Base-by-base conservation (phyloP, 768 basidiomycete genomes). In the Tylopilus sp. region DNA sequence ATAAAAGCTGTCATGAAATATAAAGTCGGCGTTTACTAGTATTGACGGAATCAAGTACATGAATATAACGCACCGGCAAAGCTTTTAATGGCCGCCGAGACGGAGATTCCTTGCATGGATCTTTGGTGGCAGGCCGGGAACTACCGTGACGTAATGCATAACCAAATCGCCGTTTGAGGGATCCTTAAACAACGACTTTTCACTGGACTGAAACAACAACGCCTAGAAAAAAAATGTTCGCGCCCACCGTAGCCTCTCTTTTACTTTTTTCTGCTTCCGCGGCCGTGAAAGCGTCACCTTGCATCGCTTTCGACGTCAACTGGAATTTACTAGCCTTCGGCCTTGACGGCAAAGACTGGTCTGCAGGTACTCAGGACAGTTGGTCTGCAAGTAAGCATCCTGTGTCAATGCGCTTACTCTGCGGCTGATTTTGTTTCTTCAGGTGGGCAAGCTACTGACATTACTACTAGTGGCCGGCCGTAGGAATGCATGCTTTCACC, bases 271-370 rank as follows among this genome's bases (percentile, higher is more conserved):
- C 69, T 47, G 59, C 67, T 44, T 63, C 70, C 12, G 51, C 62
- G 8, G 51, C 65, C 35, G 72, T 74, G 52, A 65, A 60, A 30
- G 71, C 75, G 2, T 69, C 71, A 17, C 75, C 83, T 4, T 95
- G 93, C 65, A 74, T 92, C 35, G 79, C 85, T 20, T 94, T 95
- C 64, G 93, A 95, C 63, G 62, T 75, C 39, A 73, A 70, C 59
- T 93, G 86, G 83, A 91, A 95, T 68, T 78, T 98, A 47, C 81
- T 91, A 47, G 89, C 86, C 20, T 91, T 98, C 65, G 90, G 88
- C 48, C 80, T 91, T 54, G 80, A 85, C 50, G 85, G 83, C 52
- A 86, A 88, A 62, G 94, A 97, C 69, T 94, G 87, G 73, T 83
- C 80, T 58, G 83, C 88, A 44, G 90, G 92, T 12, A 72, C 80